Conservation (phyloP, 495 filamentous ascomycete genomes). For the Xylaria telfairii region DNA sequence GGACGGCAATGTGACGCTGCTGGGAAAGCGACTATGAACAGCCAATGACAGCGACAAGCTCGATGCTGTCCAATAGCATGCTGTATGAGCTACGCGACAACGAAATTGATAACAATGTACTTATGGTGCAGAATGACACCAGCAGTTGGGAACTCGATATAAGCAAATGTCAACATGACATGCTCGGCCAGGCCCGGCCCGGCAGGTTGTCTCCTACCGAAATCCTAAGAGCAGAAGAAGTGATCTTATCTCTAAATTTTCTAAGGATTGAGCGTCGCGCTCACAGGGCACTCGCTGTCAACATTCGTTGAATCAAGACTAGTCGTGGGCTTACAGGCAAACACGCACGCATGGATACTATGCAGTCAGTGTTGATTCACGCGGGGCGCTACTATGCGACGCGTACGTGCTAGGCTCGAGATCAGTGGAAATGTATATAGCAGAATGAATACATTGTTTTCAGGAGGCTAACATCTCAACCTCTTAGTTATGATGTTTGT, state of each 20-base stretch:
- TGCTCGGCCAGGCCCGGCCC: not conserved
- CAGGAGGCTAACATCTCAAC: not conserved
- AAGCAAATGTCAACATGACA: not conserved
- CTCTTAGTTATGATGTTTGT: not conserved
- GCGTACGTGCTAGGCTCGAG: not conserved
- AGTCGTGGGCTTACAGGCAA: not conserved
- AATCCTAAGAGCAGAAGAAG: not conserved
- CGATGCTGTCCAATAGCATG: not conserved
- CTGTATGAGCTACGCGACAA: not conserved
- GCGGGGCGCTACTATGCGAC: not conserved
- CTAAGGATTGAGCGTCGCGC: not conserved
- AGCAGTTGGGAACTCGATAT: not conserved
- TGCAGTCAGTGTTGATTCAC: not conserved
- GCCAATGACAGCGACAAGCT: not conserved
- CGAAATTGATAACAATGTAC: too few relatives aligned
- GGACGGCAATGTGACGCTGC: not conserved
- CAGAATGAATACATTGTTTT: not conserved
- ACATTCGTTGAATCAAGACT: too few relatives aligned
- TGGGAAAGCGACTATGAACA: not conserved
- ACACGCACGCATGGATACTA: not conserved
- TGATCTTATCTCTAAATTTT: not conserved
- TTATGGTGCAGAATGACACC: too few relatives aligned
- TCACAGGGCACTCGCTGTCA: not conserved
- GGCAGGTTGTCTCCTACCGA: not conserved
- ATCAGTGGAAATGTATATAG: not conserved